Conservation (phyloP, 1,139 yeast genomes). For the Wickerhamomyces sp. region DNA sequence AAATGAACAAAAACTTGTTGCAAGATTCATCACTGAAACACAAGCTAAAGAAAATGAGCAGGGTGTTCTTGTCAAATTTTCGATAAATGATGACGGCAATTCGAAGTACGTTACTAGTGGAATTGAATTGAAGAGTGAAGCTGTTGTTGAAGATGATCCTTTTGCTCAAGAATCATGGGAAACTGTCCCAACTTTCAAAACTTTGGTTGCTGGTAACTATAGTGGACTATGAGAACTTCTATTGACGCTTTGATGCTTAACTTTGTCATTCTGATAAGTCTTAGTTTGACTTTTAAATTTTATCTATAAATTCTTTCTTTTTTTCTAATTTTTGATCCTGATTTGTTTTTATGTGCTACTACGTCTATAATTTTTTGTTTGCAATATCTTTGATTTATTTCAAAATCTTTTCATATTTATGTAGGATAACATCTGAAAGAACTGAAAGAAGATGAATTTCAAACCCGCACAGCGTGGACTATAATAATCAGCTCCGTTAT, state of each 20-base stretch:
- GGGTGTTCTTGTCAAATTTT: constrained; percentile 68
- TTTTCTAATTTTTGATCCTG: no score
- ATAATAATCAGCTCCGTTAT: no score
- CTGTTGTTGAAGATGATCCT: constrained; percentile 32
- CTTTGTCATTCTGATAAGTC: neutral
- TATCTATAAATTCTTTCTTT: neutral
- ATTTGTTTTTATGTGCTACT: no score
- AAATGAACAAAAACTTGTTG: constrained; percentile 59
- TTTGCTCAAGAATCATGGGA: constrained; percentile 31
- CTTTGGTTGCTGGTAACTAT: constrained; percentile 33
- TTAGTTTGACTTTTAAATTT: neutral
- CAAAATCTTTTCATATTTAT: neutral
- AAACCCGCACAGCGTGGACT: no score
- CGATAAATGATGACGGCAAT: constrained; percentile 30
- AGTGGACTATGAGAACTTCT: constrained; percentile 23
- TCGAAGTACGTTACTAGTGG: constrained; percentile 27
- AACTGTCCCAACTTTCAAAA: constrained; percentile 26
- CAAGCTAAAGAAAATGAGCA: constrained; percentile 59
- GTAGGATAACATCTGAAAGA: neutral
- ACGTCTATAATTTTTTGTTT: no score
- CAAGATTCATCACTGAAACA: constrained; percentile 64
- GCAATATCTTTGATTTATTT: no score
- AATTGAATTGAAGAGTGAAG: constrained; percentile 27
- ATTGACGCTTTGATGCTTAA: neutral
- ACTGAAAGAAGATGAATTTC: neutral